These are phyloP conservation scores for Suhomyces bokatorum DNA, from an alignment of 1,139 yeast genomes.

Conservation along the genomic window DNA sequence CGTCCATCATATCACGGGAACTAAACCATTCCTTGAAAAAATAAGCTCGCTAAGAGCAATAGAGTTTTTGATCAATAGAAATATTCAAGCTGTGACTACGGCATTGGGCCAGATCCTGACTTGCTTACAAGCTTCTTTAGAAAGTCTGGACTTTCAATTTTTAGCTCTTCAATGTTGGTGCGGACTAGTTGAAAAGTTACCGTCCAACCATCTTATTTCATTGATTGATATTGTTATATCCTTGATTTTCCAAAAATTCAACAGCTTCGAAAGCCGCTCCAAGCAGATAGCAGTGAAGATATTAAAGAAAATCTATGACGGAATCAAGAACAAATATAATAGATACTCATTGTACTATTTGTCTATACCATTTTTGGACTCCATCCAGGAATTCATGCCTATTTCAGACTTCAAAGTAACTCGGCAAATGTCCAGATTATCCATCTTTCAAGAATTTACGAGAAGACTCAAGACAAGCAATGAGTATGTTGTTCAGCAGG, in stretches of 20 bases:
- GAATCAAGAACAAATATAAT: slow-evolving; percentile 32
- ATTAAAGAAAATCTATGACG: slow-evolving; percentile 40
- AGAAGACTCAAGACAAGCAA: slow-evolving; percentile 67
- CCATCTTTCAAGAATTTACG: slow-evolving; percentile 48
- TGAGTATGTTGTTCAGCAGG: slow-evolving; percentile 75
- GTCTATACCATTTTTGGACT: slow-evolving; percentile 45
- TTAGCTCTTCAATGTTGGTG: slow-evolving; percentile 72
- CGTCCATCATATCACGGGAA: slow-evolving; percentile 71
- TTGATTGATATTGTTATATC: slow-evolving; percentile 48
- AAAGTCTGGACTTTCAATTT: slow-evolving; percentile 57
- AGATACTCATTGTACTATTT: slow-evolving; percentile 50
- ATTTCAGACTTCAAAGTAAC: slow-evolving; percentile 24
- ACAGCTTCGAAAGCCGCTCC: slow-evolving; percentile 46
- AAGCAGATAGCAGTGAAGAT: slow-evolving; percentile 49
- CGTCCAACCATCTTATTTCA: slow-evolving; percentile 52
- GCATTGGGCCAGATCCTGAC: slow-evolving; percentile 89
- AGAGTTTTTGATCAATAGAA: slow-evolving; percentile 61
- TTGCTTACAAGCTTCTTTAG: slow-evolving; percentile 80
- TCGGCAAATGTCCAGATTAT: slow-evolving; percentile 27
- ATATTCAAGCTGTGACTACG: slow-evolving; percentile 62
- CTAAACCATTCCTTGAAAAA: slow-evolving; percentile 71
- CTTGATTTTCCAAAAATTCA: slow-evolving; percentile 63
- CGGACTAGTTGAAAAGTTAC: slow-evolving; percentile 51
- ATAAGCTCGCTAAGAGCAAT: slow-evolving; percentile 73
- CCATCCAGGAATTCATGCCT: slow-evolving; percentile 19